These are phyloP conservation scores for Neofusicoccum umdonicola DNA, from an alignment of 2,329 filamentous ascomycete species.

Conservation along the genomic window DNA sequence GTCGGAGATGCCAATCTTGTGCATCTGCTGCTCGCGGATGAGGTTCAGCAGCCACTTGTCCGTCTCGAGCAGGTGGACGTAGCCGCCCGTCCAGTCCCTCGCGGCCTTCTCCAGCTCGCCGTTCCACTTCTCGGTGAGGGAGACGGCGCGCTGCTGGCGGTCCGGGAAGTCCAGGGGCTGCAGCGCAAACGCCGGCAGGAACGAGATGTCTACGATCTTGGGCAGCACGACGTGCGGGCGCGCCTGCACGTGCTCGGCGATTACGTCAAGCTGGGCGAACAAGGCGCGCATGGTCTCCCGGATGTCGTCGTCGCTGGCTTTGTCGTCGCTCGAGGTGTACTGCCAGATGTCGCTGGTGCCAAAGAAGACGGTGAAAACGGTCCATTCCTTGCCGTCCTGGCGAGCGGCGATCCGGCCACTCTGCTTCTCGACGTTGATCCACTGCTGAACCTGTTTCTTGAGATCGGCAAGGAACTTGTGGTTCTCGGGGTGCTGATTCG, in stretches of 20 bases:
- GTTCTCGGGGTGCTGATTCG: slow-evolving; percentile 22
- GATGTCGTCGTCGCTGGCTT: slow-evolving; percentile 30
- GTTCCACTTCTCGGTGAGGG: slow-evolving; percentile 37
- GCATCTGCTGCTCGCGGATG: slow-evolving; percentile 33
- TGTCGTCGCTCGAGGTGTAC: slow-evolving; percentile 29
- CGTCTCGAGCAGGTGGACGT: slow-evolving; percentile 32
- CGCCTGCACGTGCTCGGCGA: slow-evolving; percentile 29
- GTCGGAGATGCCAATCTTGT: slow-evolving; percentile 32
- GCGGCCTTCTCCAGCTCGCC: slow-evolving; percentile 30
- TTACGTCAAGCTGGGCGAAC: slow-evolving; percentile 33
- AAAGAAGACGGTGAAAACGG: slow-evolving; percentile 37
- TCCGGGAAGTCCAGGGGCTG: slow-evolving; percentile 29
- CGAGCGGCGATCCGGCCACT: slow-evolving; percentile 26
- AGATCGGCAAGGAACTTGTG: slow-evolving; percentile 30
- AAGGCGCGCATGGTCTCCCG: slow-evolving; percentile 33
- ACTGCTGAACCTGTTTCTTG: slow-evolving; percentile 37
- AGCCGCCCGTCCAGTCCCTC: slow-evolving; percentile 30
- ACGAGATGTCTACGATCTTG: slow-evolving; percentile 34
- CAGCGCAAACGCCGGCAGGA: slow-evolving; percentile 33
- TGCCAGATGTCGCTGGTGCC: slow-evolving; percentile 38
- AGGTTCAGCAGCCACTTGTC: slow-evolving; percentile 35
- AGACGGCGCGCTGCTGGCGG: slow-evolving; percentile 33
- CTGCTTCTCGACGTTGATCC: slow-evolving; percentile 29
- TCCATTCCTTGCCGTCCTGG: slow-evolving; percentile 28
- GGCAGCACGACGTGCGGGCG: slow-evolving; percentile 31